Conservation (phyloP, 164 flowering plant genomes). For the Vitis riparia region DNA sequence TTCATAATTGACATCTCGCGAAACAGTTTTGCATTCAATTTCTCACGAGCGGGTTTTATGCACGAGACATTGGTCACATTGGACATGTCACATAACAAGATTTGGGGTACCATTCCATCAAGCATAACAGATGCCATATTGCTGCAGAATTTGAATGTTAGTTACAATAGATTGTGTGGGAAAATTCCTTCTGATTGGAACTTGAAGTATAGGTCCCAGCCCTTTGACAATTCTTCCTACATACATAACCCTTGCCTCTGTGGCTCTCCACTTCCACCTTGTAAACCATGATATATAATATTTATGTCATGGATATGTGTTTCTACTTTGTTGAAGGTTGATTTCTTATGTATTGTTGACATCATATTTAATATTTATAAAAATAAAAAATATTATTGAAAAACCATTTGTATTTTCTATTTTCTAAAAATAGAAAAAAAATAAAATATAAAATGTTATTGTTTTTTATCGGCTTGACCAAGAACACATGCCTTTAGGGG, state of each 20-base stretch:
- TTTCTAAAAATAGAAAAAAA: too few relatives aligned
- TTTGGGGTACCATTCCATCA: slow-evolving; percentile 7
- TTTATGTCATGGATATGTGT: too few relatives aligned
- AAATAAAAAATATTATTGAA: too few relatives aligned
- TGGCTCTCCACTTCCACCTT: slow-evolving; percentile 1
- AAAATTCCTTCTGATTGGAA: slow-evolving; percentile 9
- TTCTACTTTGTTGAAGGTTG: too few relatives aligned
- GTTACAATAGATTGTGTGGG: slow-evolving; percentile 15
- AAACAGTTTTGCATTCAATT: slow-evolving; percentile 11
- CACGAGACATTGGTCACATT: slow-evolving; percentile 3
- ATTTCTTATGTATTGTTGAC: too few relatives aligned
- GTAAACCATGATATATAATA: too few relatives aligned
- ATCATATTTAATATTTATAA: too few relatives aligned
- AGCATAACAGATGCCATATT: slow-evolving; percentile 6
- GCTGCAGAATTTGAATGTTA: slow-evolving; percentile 9
- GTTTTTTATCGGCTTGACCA: too few relatives aligned
- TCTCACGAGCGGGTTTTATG: slow-evolving; percentile 5
- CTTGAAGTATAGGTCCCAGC: slow-evolving; percentile 4
- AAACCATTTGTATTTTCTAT: too few relatives aligned
- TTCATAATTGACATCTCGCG: slow-evolving; percentile 7
- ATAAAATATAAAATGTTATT: too few relatives aligned
- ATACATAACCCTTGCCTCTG: background rate
- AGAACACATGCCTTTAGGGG: too few relatives aligned
- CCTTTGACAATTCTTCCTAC: slow-evolving; percentile 10
- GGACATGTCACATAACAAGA: slow-evolving; percentile 15